Evolutionary conservation across 2,329 filamentous ascomycete genomes (phyloP).

Genomic region (Calonectria multiphialidica): DNA sequence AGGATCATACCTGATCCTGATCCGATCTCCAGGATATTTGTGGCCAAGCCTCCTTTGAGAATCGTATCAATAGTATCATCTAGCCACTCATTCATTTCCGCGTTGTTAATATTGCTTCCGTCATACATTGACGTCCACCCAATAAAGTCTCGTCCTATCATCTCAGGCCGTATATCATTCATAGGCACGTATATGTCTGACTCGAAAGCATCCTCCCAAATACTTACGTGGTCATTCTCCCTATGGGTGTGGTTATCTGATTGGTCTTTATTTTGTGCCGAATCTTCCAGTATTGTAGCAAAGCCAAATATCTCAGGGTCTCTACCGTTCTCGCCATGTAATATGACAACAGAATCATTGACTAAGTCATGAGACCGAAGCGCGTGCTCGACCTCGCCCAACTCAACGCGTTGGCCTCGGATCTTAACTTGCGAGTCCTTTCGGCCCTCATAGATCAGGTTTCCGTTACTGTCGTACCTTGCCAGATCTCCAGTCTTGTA

Average conservation of each 20-base stretch:
- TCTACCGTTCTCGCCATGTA: background rate
- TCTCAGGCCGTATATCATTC: too few species aligned
- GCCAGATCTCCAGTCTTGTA: constrained; percentile 65
- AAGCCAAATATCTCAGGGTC: background rate
- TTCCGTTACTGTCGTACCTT: constrained; percentile 54
- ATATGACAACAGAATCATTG: background rate
- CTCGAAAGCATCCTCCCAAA: too few species aligned
- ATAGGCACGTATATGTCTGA: background rate
- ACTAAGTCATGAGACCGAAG: background rate
- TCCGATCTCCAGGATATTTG: background rate
- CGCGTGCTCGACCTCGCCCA: constrained; percentile 44
- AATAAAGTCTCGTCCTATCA: background rate
- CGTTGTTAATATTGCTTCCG: constrained; percentile 37
- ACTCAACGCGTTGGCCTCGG: constrained; percentile 66
- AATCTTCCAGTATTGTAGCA: too few species aligned
- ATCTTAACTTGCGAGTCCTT: constrained; percentile 73
- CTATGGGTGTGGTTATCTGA: too few species aligned
- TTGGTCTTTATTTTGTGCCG: too few species aligned
- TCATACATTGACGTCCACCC: constrained; percentile 50
- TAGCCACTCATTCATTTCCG: background rate
- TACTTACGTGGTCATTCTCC: too few species aligned
- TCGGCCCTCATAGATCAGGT: constrained; percentile 60
- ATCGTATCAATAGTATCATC: background rate
- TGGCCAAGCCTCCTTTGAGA: background rate
- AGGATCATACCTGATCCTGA: background rate